These are phyloP conservation scores for Limnomonas spitsbergensis DNA, from an alignment of 139 green algal species.

Conservation along the genomic window DNA sequence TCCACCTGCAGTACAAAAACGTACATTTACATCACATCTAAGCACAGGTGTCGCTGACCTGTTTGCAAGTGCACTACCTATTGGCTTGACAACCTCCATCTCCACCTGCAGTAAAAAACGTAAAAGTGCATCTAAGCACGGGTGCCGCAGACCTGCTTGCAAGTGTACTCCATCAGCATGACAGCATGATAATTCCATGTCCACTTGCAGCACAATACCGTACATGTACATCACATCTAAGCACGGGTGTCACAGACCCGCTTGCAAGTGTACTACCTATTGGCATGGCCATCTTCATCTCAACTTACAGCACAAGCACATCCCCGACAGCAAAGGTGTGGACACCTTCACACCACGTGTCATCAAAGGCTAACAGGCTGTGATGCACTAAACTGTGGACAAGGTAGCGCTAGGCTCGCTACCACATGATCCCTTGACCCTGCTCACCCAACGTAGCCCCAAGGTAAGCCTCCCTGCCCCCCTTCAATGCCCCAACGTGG, in stretches of 20 bases:
- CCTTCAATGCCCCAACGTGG: too few species aligned
- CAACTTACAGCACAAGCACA: slow-evolving; percentile 29
- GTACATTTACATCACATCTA: too few species aligned
- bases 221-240: too few species aligned
- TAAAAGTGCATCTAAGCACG: not conserved
- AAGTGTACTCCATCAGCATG: not conserved
- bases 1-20: slow-evolving; percentile 39
- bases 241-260: slow-evolving; percentile 53
- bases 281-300: slow-evolving; percentile 47
- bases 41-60: slow-evolving; percentile 55
- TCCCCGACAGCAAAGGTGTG: too few species aligned
- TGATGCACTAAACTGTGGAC: too few species aligned
- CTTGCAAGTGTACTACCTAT: slow-evolving; percentile 30
- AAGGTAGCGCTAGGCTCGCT: too few species aligned
- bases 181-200: slow-evolving; percentile 47
- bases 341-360: too few species aligned
- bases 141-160: not conserved
- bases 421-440: too few species aligned
- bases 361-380: too few species aligned
- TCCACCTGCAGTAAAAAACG: slow-evolving; percentile 39
- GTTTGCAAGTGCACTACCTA: slow-evolving; percentile 32
- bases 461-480: too few species aligned
- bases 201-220: slow-evolving; percentile 30
- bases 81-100: slow-evolving; percentile 43
- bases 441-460: too few species aligned